These are phyloP conservation scores for Dryas octopetala DNA, from an alignment of 306 rosid genomes.

Conservation along the genomic window DNA sequence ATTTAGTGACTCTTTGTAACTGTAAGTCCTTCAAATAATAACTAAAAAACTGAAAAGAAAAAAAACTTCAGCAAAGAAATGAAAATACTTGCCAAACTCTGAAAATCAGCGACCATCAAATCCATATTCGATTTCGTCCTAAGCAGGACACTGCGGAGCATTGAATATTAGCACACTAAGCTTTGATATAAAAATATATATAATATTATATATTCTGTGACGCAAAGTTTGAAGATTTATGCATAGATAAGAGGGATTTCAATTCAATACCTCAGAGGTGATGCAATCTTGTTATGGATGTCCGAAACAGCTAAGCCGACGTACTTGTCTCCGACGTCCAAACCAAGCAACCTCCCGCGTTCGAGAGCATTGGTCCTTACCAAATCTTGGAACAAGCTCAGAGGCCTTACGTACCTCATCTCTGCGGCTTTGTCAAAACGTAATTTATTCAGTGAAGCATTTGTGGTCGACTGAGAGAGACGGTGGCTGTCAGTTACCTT, in stretches of 20 bases:
- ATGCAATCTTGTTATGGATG: slow-evolving; percentile 55
- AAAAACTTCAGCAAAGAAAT: neutral
- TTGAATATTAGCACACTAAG: neutral
- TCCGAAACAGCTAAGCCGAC: slow-evolving; percentile 82
- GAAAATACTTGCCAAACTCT: slow-evolving; percentile 49
- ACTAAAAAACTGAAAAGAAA: neutral
- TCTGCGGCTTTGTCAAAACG: neutral
- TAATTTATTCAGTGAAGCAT: slow-evolving; percentile 4
- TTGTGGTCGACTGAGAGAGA: neutral
- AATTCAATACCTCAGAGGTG: slow-evolving; percentile 54
- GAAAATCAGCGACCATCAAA: slow-evolving; percentile 63
- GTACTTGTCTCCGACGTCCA: slow-evolving; percentile 84
- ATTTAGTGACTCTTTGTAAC: too few species aligned
- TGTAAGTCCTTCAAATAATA: neutral
- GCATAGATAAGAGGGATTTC: neutral
- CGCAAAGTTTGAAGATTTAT: neutral
- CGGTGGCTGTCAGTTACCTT: too few species aligned
- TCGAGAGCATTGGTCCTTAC: slow-evolving; percentile 23
- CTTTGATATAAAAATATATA: too few species aligned
- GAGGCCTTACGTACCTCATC: slow-evolving; percentile 62
- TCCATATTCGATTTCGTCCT: slow-evolving; percentile 55
- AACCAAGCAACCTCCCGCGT: slow-evolving; percentile 65
- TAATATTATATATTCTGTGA: too few species aligned
- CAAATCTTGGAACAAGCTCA: slow-evolving; percentile 54
- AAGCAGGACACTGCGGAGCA: slow-evolving; percentile 59